Conservation (phyloP, 352 stramenopile species). For the Globisporangium iwayamae region DNA sequence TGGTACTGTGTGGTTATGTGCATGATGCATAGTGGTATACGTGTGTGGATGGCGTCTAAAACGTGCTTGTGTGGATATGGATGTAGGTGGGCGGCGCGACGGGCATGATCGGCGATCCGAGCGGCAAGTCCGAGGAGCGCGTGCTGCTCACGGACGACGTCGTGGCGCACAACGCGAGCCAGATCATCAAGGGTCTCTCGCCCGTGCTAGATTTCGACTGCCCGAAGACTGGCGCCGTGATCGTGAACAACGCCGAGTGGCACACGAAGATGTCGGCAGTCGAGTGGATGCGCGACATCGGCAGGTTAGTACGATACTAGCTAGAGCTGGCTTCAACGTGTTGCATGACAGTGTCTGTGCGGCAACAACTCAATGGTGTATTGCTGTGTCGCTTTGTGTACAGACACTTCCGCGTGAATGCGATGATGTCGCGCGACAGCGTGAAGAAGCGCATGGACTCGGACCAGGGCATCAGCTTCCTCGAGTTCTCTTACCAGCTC, state of each 20-base stretch:
- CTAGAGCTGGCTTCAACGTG: background rate
- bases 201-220: constrained; percentile 95
- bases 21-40: background rate
- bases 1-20: constrained; percentile 23
- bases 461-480: constrained; percentile 96
- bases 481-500: constrained; percentile 99
- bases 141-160: constrained; percentile 93
- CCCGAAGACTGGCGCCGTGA: constrained; percentile 84
- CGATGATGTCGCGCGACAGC: constrained; percentile 98
- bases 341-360: background rate
- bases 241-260: constrained; percentile 99
- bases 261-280: constrained; percentile 93
- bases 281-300: constrained; percentile 97
- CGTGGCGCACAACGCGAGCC: constrained; percentile 88
- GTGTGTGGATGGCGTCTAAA: background rate
- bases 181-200: constrained; percentile 90
- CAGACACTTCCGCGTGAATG: constrained; percentile 96
- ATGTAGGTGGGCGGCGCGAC: constrained; percentile 75
- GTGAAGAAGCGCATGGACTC: constrained; percentile 95
- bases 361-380: background rate
- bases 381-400: background rate
- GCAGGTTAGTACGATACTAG: constrained; percentile 29
- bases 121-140: constrained; percentile 96
- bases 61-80: background rate
- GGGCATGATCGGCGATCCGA: constrained; percentile 97